phyloP scores from a whole-genome alignment of 371 early-diverging fungal genomes.

The Lichtheimia ornata region DNA sequence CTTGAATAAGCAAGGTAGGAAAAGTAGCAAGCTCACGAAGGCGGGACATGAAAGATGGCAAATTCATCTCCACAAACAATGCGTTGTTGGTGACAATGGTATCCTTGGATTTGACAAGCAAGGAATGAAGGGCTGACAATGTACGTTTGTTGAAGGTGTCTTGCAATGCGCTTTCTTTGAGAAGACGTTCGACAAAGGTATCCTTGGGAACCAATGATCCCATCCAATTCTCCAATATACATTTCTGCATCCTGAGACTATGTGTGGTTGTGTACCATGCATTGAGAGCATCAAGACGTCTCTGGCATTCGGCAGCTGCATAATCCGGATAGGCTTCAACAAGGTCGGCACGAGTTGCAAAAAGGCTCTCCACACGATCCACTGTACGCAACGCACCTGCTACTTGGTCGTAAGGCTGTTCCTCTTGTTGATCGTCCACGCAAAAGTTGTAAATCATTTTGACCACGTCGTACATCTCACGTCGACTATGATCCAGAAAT shows the following conservation, averaged over 20 bases:
- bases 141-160: conserved; percentile 80
- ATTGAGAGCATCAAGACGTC: conserved; percentile 71
- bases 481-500: conserved; percentile 68
- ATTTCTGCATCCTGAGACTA: conserved; percentile 70
- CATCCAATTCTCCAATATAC: conserved; percentile 82
- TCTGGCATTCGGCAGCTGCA: conserved; percentile 66
- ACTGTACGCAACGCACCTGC: conserved; percentile 71
- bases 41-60: conserved; percentile 67
- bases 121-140: conserved; percentile 54
- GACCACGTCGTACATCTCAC: conserved; percentile 63
- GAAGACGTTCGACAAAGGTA: conserved; percentile 81
- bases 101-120: conserved; percentile 61
- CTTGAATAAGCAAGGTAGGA: conserved; percentile 76
- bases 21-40: conserved; percentile 75
- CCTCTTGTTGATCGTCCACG: conserved; percentile 9
- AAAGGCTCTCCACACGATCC: conserved; percentile 78
- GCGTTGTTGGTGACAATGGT: conserved; percentile 69
- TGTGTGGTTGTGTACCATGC: conserved; percentile 80
- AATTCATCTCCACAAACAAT: conserved; percentile 64
- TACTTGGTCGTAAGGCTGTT: conserved; percentile 61
- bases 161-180: conserved; percentile 80
- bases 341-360: conserved; percentile 71
- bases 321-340: conserved; percentile 71
- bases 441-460: conserved; percentile 63
- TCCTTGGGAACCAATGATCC: conserved; percentile 73